Evolutionary conservation across 2,329 filamentous ascomycete genomes (phyloP), one percentile per base, ranked within the genome.

Genomic region (Epicoccum sorghinum): DNA sequence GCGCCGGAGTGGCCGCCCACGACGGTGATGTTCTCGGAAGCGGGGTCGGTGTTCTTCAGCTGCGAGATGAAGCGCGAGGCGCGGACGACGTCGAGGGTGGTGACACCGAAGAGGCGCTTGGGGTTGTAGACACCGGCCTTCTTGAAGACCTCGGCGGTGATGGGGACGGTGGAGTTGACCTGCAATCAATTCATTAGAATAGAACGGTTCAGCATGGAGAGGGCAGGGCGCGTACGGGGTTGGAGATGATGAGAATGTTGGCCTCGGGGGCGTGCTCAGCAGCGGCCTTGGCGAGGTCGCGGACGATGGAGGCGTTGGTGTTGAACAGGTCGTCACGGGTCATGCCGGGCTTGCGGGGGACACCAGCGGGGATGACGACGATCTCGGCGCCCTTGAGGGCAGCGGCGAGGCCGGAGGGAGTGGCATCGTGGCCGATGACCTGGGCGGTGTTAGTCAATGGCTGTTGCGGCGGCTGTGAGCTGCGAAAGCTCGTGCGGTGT

Each of bases 271-370:
- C 86, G 68, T 90, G 86, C 73, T 96, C 87, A 73, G 95, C 95
- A 75, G 87, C 88, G 72, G 92, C 93, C 87, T 96, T 96, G 82
- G 93, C 93, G 66, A 99, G 88, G 81, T 98, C 95, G 75, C 93
- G 93, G 78, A 99, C 95, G 79, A 99, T 99, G 77, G 91, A 96
- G 79, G 95, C 95, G 81, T 99, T 99, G 86, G 93, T 99, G 88
- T 98, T 98, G 92, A 99, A 99, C 64, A 99, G 89, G 78, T 99
- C 93, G 81, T 99, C 95, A 85, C 95, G 93, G 82, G 90, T 96
- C 95, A 99, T 99, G 82, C 95, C 95, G 78, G 95, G 95, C 87
- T 97, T 97, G 83, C 95, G 92, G 76, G 95, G 95, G 67, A 99
- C 93, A 85, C 95, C 95, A 74, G 95, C 95, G 74, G 95, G 95